Base-by-base conservation (phyloP, 805 yeast genomes). In the Brettanomyces sp. region DNA sequence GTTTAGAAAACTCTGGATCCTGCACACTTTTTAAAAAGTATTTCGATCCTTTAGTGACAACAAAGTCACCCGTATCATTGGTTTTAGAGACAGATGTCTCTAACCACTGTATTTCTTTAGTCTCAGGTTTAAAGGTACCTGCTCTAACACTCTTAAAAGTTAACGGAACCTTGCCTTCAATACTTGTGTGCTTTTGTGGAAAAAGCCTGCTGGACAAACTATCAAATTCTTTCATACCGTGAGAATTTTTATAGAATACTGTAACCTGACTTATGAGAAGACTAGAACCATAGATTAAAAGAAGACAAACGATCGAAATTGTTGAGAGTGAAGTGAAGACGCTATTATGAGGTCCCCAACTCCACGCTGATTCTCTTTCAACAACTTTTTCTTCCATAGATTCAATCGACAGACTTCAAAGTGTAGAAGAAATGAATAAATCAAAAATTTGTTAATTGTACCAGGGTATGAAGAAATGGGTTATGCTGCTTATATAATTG, bases 61-160 rank as follows among this genome's bases (percentile, higher is more conserved):
- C 72, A 58, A 74, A 87, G 6, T 86, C 74, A 4, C 95, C 95
- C 47, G 73, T 73, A 58, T 82, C 90, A 49, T 76, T 64, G 11
- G 53, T 51, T 8, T 65, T 56, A 0, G 82, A 74, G 23, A 69
- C 69, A 1, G 78, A 77, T 1, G 71, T 64, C 45, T 56, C 57
- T 40, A 86, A 76, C 95, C 95, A 87, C 59, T 84, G 91, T 32
- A 87, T 68, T 7, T 73, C 60, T 49, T 76, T 74, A 43, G 56
- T 62, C 13, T 66, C 62, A 0, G 93, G 82, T 0, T 58, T 49
- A 53, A 84, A 84, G 3, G 74, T 69, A 1, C 79, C 79, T 43
- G 76, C 74, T 51, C 91, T 71, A 3, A 71, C 65, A 37, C 68
- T 65, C 1, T 66, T 64, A 44, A 79, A 72, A 0, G 69, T 58